A percentile compares a stretch with the other conserved stretches of the same genome.
These are phyloP conservation scores for Mangifera indica DNA, from an alignment of 345 rosid species.

Conservation along the genomic window DNA sequence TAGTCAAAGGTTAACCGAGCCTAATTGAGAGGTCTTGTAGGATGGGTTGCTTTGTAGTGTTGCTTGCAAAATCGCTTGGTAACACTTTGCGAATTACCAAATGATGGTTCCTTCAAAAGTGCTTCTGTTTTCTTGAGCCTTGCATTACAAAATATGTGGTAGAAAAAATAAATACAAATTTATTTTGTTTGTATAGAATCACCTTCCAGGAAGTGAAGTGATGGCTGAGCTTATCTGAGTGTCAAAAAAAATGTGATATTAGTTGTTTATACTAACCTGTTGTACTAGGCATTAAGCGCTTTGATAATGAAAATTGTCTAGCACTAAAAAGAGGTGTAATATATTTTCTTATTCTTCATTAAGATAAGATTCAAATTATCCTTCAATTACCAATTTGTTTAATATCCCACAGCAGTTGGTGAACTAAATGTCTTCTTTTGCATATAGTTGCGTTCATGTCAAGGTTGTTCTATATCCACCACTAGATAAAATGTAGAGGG, in stretches of 20 bases:
- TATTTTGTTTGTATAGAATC: neutral
- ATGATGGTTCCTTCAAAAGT: neutral
- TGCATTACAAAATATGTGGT: neutral
- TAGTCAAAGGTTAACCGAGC: neutral
- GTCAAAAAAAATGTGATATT: too few species aligned
- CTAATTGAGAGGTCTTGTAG: neutral
- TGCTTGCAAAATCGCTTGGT: neutral
- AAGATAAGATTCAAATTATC: neutral
- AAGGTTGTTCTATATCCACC: neutral
- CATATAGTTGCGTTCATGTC: neutral
- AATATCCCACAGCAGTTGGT: neutral
- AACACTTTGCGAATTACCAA: neutral
- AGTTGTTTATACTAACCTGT: too few species aligned
- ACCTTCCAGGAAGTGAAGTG: too few species aligned
- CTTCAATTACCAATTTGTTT: neutral
- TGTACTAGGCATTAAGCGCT: neutral
- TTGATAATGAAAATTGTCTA: neutral
- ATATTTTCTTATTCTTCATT: neutral
- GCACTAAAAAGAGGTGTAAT: neutral
- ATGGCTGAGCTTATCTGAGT: too few species aligned
- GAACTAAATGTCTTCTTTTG: neutral
- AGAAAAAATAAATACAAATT: too few species aligned
- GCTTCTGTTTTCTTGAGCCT: neutral
- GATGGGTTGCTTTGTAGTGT: neutral
- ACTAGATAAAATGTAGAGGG: neutral